Conservation (phyloP, 129 eudicot genomes). For the Flaveria robusta region DNA sequence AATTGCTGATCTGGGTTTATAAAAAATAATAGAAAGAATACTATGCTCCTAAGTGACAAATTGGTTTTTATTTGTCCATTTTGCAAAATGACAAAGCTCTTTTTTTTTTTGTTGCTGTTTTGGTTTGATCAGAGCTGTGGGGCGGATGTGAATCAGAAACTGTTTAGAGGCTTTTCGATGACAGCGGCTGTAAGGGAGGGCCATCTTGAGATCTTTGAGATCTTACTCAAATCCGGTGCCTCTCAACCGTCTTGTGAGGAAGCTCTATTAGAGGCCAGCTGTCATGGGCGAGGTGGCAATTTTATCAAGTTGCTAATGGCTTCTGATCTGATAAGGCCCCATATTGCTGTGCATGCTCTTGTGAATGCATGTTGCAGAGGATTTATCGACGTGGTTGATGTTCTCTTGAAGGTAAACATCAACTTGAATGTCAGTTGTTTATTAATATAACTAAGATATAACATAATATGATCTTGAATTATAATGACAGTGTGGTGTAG, state of each 20-base stretch:
- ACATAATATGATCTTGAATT: slow-evolving; percentile 14
- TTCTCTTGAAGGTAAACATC: slow-evolving; percentile 64
- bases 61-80: slow-evolving; percentile 22
- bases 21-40: slow-evolving; percentile 12
- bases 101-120: slow-evolving; percentile 20
- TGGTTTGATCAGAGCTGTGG: slow-evolving; percentile 61
- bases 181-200: slow-evolving; percentile 95
- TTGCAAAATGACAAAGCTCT: slow-evolving; percentile 9
- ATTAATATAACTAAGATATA: background rate
- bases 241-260: slow-evolving; percentile 93
- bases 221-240: slow-evolving; percentile 82
- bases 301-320: slow-evolving; percentile 66
- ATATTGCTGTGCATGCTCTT: slow-evolving; percentile 78
- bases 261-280: slow-evolving; percentile 85
- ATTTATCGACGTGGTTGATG: slow-evolving; percentile 61
- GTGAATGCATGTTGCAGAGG: slow-evolving; percentile 92
- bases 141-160: slow-evolving; percentile 80
- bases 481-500: slow-evolving; percentile 79
- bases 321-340: slow-evolving; percentile 87
- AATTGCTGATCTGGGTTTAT: slow-evolving; percentile 4
- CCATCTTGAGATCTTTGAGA: slow-evolving; percentile 74
- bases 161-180: slow-evolving; percentile 72
- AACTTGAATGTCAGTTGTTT: background rate
- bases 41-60: slow-evolving; percentile 20
- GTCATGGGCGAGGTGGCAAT: slow-evolving; percentile 62